Evolutionary conservation across 352 stramenopile genomes (phyloP).

Genomic region (Pythium insidiosum): DNA sequence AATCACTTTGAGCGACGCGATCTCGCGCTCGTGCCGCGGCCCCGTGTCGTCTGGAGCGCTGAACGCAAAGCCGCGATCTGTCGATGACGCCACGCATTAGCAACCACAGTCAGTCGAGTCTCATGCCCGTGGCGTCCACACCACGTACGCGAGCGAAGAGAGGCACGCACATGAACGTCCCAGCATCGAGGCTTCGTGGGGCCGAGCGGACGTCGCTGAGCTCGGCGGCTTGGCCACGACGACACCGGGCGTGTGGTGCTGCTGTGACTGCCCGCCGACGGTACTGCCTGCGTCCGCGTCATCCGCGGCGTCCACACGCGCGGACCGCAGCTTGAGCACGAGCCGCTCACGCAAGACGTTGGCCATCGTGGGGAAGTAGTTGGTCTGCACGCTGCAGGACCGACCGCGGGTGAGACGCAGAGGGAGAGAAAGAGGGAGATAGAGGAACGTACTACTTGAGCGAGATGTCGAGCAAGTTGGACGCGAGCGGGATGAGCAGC

Average conservation of each 20-base stretch:
- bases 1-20: slow-evolving; percentile 34
- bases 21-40: slow-evolving; percentile 17
- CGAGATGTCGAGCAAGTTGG: slow-evolving; percentile 51
- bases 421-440: neutral
- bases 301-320: slow-evolving; percentile 22
- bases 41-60: slow-evolving; percentile 25
- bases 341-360: slow-evolving; percentile 62
- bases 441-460: slow-evolving; percentile 62
- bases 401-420: neutral
- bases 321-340: slow-evolving; percentile 28
- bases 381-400: slow-evolving; percentile 29
- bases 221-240: too few species aligned
- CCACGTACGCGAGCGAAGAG: too few species aligned
- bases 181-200: too few species aligned
- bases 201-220: too few species aligned
- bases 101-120: too few species aligned
- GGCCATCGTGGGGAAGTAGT: slow-evolving; percentile 61
- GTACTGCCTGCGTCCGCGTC: neutral
- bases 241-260: too few species aligned
- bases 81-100: too few species aligned
- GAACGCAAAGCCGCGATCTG: slow-evolving; percentile 48
- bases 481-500: slow-evolving; percentile 47
- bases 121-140: too few species aligned
- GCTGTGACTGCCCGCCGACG: too few species aligned
- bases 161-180: too few species aligned